phyloP scores from a whole-genome alignment of 208 protist species.

The Leptomonas pyrrhocoris region DNA sequence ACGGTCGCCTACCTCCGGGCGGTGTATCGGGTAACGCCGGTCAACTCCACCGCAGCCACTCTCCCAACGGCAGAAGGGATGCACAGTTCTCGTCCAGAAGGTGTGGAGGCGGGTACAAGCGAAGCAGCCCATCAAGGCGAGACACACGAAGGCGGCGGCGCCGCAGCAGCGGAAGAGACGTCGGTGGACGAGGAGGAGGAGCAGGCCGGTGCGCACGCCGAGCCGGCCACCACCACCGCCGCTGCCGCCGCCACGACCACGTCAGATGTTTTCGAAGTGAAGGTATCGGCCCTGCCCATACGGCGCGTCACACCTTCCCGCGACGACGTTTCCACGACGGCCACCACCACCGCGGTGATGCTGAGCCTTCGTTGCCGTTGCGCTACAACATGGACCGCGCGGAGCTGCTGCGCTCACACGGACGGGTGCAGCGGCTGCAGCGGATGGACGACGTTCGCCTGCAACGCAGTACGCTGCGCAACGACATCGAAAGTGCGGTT shows the following conservation, averaged over 20 bases:
- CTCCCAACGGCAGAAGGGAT: not conserved
- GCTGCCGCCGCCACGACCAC: not conserved
- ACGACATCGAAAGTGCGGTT: conserved; percentile 67
- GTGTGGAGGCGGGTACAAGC: not conserved
- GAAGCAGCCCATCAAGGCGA: too few relatives aligned
- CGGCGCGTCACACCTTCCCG: not conserved
- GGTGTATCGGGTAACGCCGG: conserved; percentile 17
- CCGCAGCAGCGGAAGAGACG: not conserved
- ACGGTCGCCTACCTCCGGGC: conserved; percentile 53
- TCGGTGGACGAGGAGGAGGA: not conserved
- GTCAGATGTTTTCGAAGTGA: not conserved
- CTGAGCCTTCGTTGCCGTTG: not conserved
- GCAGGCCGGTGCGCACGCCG: too few relatives aligned
- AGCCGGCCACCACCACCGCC: not conserved
- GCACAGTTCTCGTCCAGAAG: not conserved
- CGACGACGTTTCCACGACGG: not conserved
- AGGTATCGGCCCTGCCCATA: not conserved
- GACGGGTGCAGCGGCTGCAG: conserved; percentile 48
- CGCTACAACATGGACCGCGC: conserved; percentile 43
- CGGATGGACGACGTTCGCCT: conserved; percentile 50
- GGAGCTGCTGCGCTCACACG: conserved; percentile 35
- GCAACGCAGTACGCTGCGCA: conserved; percentile 55
- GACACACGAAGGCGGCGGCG: too few relatives aligned
- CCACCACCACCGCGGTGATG: conserved; percentile 1
- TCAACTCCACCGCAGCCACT: not conserved